Evolutionary conservation across 176 grass and related monocot genomes (phyloP).

Genomic region (Paspalum vaginatum): DNA sequence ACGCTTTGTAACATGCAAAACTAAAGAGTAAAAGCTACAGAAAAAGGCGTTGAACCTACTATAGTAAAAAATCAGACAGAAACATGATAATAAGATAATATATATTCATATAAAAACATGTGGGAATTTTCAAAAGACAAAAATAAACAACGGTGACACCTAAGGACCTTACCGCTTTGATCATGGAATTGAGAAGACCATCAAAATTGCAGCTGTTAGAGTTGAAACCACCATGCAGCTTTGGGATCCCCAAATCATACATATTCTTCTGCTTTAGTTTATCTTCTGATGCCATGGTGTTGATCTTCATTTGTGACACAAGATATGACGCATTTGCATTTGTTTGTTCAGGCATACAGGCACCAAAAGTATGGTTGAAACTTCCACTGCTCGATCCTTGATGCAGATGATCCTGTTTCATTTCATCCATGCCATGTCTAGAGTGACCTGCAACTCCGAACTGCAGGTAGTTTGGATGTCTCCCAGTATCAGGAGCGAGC

Average conservation of each 20-base stretch:
- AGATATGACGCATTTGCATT: constrained; percentile 37
- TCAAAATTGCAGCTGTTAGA: constrained; percentile 72
- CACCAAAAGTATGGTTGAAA: constrained; percentile 47
- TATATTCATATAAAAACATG: not conserved
- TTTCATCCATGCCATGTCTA: constrained; percentile 48
- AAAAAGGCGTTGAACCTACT: not conserved
- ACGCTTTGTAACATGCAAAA: not conserved
- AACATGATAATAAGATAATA: no score
- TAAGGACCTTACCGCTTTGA: constrained; percentile 75
- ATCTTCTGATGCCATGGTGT: constrained; percentile 43
- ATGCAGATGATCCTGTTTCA: constrained; percentile 49
- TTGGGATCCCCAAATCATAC: constrained; percentile 52
- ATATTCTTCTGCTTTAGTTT: constrained; percentile 55
- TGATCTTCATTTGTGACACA: constrained; percentile 44
- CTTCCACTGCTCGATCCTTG: constrained; percentile 47
- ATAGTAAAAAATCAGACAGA: no score
- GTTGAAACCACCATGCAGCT: constrained; percentile 58
- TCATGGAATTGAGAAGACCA: constrained; percentile 80
- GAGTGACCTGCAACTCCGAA: constrained; percentile 53
- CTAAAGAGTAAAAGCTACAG: not conserved
- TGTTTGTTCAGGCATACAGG: constrained; percentile 42
- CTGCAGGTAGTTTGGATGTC: constrained; percentile 55
- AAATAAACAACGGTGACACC: not conserved
- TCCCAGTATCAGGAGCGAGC: constrained; percentile 36
- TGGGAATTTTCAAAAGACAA: not conserved